Evolutionary conservation across 352 stramenopile genomes (phyloP).

Genomic region (Globisporangium polare): DNA sequence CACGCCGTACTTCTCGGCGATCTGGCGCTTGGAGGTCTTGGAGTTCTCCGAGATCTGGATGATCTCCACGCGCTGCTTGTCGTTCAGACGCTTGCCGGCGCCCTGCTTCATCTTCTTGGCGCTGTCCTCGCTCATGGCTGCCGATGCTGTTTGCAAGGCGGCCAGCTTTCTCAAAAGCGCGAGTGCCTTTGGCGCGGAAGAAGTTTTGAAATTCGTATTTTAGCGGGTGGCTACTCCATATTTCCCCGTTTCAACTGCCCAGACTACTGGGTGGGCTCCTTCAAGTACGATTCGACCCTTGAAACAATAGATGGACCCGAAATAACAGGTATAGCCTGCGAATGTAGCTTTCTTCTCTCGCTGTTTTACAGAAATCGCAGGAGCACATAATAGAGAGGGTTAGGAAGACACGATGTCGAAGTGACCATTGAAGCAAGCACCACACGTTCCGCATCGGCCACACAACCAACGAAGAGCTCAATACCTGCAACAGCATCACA

Average conservation of each 20-base stretch:
- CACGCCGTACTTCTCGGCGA: conserved; percentile 75
- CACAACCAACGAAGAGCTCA: conserved; percentile 11
- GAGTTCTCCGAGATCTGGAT: conserved; percentile 78
- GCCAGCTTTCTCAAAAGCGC: too few species aligned
- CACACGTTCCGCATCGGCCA: conserved; percentile 7
- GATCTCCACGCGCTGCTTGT: conserved; percentile 81
- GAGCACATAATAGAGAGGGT: not conserved
- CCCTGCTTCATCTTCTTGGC: conserved; percentile 67
- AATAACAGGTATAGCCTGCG: too few species aligned
- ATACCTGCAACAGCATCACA: not conserved
- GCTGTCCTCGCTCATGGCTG: conserved; percentile 28
- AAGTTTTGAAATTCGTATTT: not conserved
- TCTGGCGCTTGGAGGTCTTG: conserved; percentile 74
- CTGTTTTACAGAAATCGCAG: not conserved
- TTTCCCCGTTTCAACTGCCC: not conserved
- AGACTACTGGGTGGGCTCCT: too few species aligned
- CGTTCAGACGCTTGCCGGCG: conserved; percentile 68
- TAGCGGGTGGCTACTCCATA: not conserved
- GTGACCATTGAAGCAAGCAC: not conserved
- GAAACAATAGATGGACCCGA: too few species aligned
- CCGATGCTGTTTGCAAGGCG: not conserved
- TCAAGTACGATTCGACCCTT: too few species aligned
- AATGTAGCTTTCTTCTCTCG: not conserved
- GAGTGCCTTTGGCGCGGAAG: not conserved
- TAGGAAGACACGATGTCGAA: not conserved